Conservation (phyloP, 345 rosid genomes). For the Hevea brasiliensis region DNA sequence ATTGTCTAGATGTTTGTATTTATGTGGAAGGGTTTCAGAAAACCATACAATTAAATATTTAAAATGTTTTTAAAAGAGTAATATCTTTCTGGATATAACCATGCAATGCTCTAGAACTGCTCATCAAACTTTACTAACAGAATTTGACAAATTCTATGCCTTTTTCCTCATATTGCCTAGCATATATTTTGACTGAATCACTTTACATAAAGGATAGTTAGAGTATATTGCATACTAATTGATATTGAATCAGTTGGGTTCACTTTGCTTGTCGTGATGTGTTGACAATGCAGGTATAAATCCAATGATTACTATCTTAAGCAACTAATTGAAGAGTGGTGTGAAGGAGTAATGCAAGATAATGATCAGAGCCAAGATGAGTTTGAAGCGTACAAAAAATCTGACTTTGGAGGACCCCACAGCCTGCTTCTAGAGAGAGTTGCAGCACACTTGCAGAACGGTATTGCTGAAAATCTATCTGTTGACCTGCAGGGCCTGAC, state of each 20-base stretch:
- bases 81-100: not conserved
- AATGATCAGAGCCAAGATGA: slow-evolving; percentile 38
- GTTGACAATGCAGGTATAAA: slow-evolving; percentile 55
- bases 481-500: slow-evolving; percentile 81
- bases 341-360: slow-evolving; percentile 82
- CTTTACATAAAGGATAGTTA: not conserved
- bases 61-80: not conserved
- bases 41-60: not conserved
- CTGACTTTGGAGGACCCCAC: slow-evolving; percentile 45
- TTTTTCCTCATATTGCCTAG: not conserved
- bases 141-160: not conserved
- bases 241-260: not conserved
- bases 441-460: slow-evolving; percentile 64
- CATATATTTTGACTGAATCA: not conserved
- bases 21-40: not conserved
- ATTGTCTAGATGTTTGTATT: not conserved
- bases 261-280: not conserved
- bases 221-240: not conserved
- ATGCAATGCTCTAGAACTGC: not conserved
- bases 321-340: slow-evolving; percentile 92
- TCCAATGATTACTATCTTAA: slow-evolving; percentile 80
- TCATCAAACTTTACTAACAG: not conserved
- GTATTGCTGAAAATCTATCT: slow-evolving; percentile 51
- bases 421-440: slow-evolving; percentile 77
- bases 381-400: slow-evolving; percentile 34